These are phyloP conservation scores for Nothophoma quercina DNA, from an alignment of 2,329 filamentous ascomycete species.

Conservation along the genomic window DNA sequence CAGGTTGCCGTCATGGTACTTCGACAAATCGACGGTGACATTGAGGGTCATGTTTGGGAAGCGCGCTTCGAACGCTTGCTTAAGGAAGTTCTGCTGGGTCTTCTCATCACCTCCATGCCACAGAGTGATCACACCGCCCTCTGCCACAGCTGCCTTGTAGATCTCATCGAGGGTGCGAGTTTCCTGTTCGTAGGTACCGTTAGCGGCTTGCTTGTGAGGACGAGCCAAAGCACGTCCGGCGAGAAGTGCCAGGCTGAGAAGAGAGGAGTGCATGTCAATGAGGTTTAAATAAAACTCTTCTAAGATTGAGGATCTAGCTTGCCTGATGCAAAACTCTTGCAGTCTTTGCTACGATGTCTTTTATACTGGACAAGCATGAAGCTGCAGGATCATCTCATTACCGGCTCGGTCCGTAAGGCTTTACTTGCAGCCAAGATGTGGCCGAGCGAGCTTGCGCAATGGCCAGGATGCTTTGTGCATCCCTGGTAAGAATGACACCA, in stretches of 20 bases:
- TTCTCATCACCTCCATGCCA: constrained; percentile 61
- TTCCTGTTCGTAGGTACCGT: constrained; percentile 38
- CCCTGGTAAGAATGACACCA: not conserved
- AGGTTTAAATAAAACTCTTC: no score
- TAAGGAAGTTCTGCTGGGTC: constrained; percentile 51
- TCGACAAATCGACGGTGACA: constrained; percentile 63
- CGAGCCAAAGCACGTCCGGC: not conserved
- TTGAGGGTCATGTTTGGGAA: constrained; percentile 64
- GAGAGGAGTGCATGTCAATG: constrained; percentile 9
- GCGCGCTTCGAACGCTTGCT: constrained; percentile 54
- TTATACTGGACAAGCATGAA: not conserved
- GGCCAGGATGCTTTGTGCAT: not conserved
- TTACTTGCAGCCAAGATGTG: not conserved
- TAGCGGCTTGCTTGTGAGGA: not conserved
- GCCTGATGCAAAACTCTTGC: not conserved
- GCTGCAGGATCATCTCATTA: not conserved
- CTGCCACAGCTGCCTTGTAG: constrained; percentile 58
- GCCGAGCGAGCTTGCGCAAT: not conserved
- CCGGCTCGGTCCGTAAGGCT: not conserved
- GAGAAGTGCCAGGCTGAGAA: constrained; percentile 4
- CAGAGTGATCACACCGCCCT: constrained; percentile 56
- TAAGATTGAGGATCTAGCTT: no score
- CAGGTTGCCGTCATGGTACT: constrained; percentile 60
- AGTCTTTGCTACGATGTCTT: not conserved
- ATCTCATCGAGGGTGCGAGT: constrained; percentile 60